Base-by-base conservation (phyloP, 192 early-diverging fungal species). In the Dispira parvispora region DNA sequence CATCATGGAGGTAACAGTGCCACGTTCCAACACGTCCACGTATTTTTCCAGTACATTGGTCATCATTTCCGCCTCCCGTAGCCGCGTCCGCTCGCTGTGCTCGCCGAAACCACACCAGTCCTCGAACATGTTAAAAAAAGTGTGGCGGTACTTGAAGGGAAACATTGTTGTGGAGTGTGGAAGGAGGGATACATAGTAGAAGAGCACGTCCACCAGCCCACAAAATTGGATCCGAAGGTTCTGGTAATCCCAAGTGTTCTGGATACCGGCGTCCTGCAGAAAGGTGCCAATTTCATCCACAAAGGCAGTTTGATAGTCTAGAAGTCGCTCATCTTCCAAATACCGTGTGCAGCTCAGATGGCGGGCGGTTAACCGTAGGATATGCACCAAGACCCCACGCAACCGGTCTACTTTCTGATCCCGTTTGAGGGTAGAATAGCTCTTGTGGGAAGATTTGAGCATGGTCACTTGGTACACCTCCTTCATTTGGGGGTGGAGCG, bases 61-160 rank as follows among this genome's bases (percentile, higher is more conserved):
- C 61, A 91, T 85, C 81, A 90, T 82, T 28, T 77, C 76, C 8
- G 72, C 75, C 57, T 94, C 86, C 0, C 78, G 62, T 10, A 91
- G 84, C 0, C 80, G 71, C 20, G 80, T 77, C 13, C 64, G 44
- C 0, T 71, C 75, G 0, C 81, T 69, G 49, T 76, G 75, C 26
- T 72, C 69, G 2, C 94, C 92, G 67, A 89, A 80, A 10, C 94
- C 86, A 71, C 91, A 90, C 96, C 96, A 99, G 23, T 85, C 77
- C 70, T 94, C 91, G 76, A 94, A 88, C 52, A 94, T 72, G 60
- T 77, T 75, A 72, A 92, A 99, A 43, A 94, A 62, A 1, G 74
- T 76, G 16, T 80, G 69, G 45, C 96, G 78, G 0, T 83, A 78
- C 58, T 92, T 88, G 71, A 87, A 88, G 0, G 91, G 78, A 63